These are phyloP conservation scores for Cordyceps pruinosa DNA, from an alignment of 2,329 filamentous ascomycete genomes.

Conservation along the genomic window DNA sequence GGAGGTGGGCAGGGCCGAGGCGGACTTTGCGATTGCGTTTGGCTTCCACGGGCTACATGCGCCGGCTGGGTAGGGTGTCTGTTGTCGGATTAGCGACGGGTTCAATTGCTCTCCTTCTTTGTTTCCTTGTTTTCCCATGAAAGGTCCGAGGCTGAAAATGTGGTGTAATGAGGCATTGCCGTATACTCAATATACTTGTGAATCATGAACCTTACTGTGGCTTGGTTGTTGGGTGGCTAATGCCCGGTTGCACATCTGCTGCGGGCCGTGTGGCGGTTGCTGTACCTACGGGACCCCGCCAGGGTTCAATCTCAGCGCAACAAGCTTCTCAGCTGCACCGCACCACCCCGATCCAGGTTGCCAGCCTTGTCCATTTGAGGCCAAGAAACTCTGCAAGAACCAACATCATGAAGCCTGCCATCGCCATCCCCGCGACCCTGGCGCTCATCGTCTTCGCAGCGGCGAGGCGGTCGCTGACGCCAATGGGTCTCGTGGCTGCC, in stretches of 20 bases:
- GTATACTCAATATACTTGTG: no score
- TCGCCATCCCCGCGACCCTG: conserved; percentile 51
- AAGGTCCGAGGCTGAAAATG: no score
- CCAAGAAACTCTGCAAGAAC: background rate
- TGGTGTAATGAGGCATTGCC: no score
- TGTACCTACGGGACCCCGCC: background rate
- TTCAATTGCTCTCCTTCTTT: no score
- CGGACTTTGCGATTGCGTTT: conserved; percentile 46
- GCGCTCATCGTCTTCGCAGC: conserved; percentile 61
- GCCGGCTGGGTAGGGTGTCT: background rate
- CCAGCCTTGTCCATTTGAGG: background rate
- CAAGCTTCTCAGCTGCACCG: background rate
- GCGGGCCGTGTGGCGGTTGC: no score
- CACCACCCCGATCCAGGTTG: background rate
- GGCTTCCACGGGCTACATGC: conserved; percentile 49
- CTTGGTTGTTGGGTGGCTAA: no score
- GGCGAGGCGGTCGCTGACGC: conserved; percentile 71
- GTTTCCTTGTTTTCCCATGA: no score
- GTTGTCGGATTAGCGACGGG: background rate
- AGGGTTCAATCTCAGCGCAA: background rate
- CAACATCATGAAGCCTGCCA: conserved; percentile 46
- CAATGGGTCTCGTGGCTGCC: conserved; percentile 65
- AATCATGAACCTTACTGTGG: no score
- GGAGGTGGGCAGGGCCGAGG: conserved; percentile 53
- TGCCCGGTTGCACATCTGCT: no score